Percentiles rank a stretch among this genome's conserved stretches.
Evolutionary conservation across 805 yeast species (phyloP).

Genomic region (Candida coleopterorum): DNA sequence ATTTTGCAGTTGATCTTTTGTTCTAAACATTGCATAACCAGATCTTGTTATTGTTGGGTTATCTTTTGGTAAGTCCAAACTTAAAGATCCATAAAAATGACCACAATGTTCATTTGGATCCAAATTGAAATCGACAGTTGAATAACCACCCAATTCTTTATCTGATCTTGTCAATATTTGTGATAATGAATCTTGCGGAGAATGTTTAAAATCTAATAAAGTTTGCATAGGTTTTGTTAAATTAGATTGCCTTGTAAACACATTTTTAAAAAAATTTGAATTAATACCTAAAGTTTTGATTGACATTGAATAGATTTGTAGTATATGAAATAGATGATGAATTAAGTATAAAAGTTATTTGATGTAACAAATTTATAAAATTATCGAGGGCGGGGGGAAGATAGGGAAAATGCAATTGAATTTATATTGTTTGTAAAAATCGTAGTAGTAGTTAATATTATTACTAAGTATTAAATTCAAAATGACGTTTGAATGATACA

Average conservation of each 20-base stretch:
- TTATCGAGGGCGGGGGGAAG: too few species aligned
- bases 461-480: too few species aligned
- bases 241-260: constrained; percentile 30
- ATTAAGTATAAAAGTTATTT: too few species aligned
- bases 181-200: constrained; percentile 41
- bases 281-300: constrained; percentile 37
- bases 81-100: constrained; percentile 55
- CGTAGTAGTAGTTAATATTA: too few species aligned
- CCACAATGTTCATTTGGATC: constrained; percentile 29
- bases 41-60: constrained; percentile 60
- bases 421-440: too few species aligned
- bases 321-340: too few species aligned
- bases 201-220: constrained; percentile 55
- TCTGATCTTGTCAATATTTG: constrained; percentile 62
- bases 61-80: constrained; percentile 59
- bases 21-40: constrained; percentile 84
- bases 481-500: too few species aligned
- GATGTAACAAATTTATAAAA: too few species aligned
- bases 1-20: constrained; percentile 54
- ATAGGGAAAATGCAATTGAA: too few species aligned
- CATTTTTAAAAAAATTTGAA: constrained; percentile 27
- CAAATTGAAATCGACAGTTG: constrained; percentile 53
- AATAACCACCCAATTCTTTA: constrained; percentile 73
- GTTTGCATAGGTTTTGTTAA: constrained; percentile 30
- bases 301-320: constrained; percentile 30